Conservation (phyloP, 768 basidiomycete species). For the Hypsizygus marmoreus region DNA sequence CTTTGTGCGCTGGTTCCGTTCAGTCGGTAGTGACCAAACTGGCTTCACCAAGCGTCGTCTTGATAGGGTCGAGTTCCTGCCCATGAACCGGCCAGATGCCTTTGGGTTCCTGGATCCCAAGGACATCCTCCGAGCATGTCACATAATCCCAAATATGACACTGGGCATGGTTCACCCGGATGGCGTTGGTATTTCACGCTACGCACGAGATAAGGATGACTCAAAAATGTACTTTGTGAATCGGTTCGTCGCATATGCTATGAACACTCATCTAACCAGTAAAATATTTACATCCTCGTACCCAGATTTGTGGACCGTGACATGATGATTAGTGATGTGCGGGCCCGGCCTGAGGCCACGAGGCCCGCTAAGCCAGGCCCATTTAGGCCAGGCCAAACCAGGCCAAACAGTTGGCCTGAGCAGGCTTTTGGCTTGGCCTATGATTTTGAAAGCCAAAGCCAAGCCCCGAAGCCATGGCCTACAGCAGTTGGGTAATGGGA, state of each 20-base stretch:
- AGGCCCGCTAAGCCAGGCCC: too few species aligned
- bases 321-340: too few species aligned
- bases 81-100: slow-evolving; percentile 19
- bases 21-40: not conserved
- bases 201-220: slow-evolving; percentile 30
- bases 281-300: too few species aligned
- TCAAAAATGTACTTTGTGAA: slow-evolving; percentile 35
- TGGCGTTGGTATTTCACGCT: slow-evolving; percentile 12
- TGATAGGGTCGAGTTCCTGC: slow-evolving; percentile 35
- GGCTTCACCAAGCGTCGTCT: slow-evolving; percentile 1
- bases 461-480: too few species aligned
- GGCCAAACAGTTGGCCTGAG: too few species aligned
- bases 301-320: slow-evolving; percentile 36
- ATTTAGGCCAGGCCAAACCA: too few species aligned
- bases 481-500: too few species aligned
- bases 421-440: too few species aligned
- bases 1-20: slow-evolving; percentile 24
- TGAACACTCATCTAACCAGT: not conserved
- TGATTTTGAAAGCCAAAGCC: too few species aligned
- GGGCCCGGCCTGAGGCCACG: too few species aligned
- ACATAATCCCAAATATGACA: slow-evolving; percentile 44
- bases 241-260: slow-evolving; percentile 29
- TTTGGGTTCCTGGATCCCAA: slow-evolving; percentile 52
- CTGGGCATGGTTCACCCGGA: slow-evolving; percentile 16
- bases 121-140: slow-evolving; percentile 36